Percentiles rank a stretch among this genome's conserved stretches.
Conservation (phyloP, 2,329 filamentous ascomycete species). For the Pseudocercospora pini-densiflorae region DNA sequence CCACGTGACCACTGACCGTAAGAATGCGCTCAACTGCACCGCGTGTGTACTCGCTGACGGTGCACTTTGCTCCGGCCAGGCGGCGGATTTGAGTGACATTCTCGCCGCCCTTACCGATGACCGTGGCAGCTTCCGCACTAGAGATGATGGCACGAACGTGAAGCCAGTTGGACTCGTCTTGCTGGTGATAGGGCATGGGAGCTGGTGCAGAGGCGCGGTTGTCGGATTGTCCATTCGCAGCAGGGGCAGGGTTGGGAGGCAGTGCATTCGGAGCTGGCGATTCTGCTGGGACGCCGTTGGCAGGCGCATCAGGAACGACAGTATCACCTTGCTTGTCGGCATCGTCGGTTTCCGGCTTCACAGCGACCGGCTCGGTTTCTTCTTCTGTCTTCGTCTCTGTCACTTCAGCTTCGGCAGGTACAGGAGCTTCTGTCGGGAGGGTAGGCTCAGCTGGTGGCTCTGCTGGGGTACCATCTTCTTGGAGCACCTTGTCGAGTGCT, state of each 20-base stretch:
- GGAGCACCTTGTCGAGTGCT: conserved; percentile 88
- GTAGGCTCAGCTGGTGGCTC: conserved; percentile 34
- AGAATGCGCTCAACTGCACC: conserved; percentile 97
- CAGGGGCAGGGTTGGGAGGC: conserved; percentile 15
- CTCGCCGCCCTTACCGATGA: conserved; percentile 98
- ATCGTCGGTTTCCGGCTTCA: conserved; percentile 50
- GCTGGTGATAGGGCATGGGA: conserved; percentile 54
- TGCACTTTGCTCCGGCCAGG: conserved; percentile 96
- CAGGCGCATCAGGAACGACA: conserved; percentile 66
- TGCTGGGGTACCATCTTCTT: conserved; percentile 57
- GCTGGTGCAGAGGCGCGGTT: conserved; percentile 52
- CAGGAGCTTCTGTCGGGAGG: conserved; percentile 39
- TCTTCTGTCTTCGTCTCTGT: conserved; percentile 36
- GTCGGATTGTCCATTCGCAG: conserved; percentile 54
- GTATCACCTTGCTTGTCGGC: conserved; percentile 68
- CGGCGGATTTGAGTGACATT: conserved; percentile 97
- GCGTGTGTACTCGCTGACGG: conserved; percentile 96
- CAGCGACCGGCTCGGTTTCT: conserved; percentile 47
- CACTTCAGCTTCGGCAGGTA: conserved; percentile 10
- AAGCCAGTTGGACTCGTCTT: conserved; percentile 95
- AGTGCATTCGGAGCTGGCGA: conserved; percentile 10
- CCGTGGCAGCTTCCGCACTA: conserved; percentile 94
- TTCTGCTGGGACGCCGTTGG: conserved; percentile 49
- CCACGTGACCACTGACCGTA: conserved; percentile 94
- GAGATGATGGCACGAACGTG: conserved; percentile 97